phyloP scores from a whole-genome alignment of 139 green algal genomes.

The Nannochloris sp. region DNA sequence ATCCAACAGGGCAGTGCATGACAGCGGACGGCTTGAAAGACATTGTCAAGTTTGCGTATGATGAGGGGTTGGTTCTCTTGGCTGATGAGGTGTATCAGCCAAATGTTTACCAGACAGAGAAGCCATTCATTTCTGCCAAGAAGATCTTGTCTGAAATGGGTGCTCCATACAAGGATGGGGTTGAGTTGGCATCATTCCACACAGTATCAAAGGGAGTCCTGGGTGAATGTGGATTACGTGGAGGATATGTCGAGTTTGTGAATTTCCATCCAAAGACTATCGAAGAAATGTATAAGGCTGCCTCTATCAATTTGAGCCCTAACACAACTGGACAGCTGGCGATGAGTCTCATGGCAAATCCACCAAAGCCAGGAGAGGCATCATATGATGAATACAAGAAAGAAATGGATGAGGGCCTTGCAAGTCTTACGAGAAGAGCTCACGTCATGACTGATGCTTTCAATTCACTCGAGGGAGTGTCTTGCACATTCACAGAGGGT shows the following conservation, averaged over 20 bases:
- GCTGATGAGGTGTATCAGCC: slow-evolving; percentile 91
- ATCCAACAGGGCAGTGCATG: slow-evolving; percentile 87
- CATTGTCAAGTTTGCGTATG: slow-evolving; percentile 78
- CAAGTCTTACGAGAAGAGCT: slow-evolving; percentile 67
- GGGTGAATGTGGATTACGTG: slow-evolving; percentile 73
- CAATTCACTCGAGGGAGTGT: slow-evolving; percentile 84
- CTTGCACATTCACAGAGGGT: slow-evolving; percentile 77
- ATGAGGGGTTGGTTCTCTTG: slow-evolving; percentile 79
- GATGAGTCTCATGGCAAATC: slow-evolving; percentile 83
- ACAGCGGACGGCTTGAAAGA: slow-evolving; percentile 69
- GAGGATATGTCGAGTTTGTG: slow-evolving; percentile 86
- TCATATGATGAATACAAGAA: slow-evolving; percentile 65
- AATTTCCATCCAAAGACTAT: slow-evolving; percentile 58
- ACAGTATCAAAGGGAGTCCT: slow-evolving; percentile 71
- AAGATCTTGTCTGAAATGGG: slow-evolving; percentile 73
- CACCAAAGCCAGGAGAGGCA: slow-evolving; percentile 49
- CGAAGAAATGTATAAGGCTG: slow-evolving; percentile 84
- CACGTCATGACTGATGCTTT: slow-evolving; percentile 67
- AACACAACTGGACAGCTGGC: slow-evolving; percentile 84
- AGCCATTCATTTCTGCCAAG: slow-evolving; percentile 70
- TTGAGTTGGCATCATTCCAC: slow-evolving; percentile 79
- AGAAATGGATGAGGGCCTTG: slow-evolving; percentile 49
- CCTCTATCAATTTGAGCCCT: slow-evolving; percentile 84
- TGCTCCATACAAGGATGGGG: slow-evolving; percentile 30
- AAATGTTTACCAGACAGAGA: slow-evolving; percentile 51